phyloP scores from a whole-genome alignment of 1,139 yeast genomes.

The Debaryomyces udenii region DNA sequence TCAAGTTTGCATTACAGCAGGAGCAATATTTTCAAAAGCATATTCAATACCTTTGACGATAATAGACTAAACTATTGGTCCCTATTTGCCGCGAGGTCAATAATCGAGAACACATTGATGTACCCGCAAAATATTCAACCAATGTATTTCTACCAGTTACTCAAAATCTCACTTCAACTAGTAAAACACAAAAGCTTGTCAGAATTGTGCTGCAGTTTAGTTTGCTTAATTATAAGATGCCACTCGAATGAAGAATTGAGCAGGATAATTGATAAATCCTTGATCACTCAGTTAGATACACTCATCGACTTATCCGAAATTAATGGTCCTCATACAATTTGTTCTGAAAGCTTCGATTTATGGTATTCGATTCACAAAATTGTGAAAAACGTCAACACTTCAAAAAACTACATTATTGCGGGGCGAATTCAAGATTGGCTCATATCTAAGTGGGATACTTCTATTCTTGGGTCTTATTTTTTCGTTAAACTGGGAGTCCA shows the following conservation, averaged over 20 bases:
- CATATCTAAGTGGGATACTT: constrained; percentile 39
- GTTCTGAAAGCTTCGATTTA: constrained; percentile 51
- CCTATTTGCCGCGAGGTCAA: constrained; percentile 32
- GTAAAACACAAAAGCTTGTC: constrained; percentile 35
- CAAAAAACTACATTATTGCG: constrained; percentile 19
- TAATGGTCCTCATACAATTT: constrained; percentile 56
- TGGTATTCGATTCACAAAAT: constrained; percentile 54
- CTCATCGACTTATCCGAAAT: constrained; percentile 56
- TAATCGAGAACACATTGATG: constrained; percentile 16
- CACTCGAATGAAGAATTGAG: constrained; percentile 17
- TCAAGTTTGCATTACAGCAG: constrained; percentile 11
- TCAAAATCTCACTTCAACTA: constrained; percentile 50
- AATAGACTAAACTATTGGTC: constrained; percentile 36
- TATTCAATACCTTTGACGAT: constrained; percentile 28
- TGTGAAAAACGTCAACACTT: constrained; percentile 33
- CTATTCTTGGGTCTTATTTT: not conserved
- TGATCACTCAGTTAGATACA: constrained; percentile 49
- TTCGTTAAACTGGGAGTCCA: not conserved
- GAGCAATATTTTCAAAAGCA: constrained; percentile 19
- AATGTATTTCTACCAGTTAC: constrained; percentile 20
- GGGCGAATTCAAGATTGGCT: constrained; percentile 51
- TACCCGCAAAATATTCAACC: constrained; percentile 1
- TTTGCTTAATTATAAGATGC: constrained; percentile 19
- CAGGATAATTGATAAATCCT: constrained; percentile 35
- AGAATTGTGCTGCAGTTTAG: constrained; percentile 25